Evolutionary conservation across 495 filamentous ascomycete genomes (phyloP).

Genomic region (Friedmanniomyces simplex): DNA sequence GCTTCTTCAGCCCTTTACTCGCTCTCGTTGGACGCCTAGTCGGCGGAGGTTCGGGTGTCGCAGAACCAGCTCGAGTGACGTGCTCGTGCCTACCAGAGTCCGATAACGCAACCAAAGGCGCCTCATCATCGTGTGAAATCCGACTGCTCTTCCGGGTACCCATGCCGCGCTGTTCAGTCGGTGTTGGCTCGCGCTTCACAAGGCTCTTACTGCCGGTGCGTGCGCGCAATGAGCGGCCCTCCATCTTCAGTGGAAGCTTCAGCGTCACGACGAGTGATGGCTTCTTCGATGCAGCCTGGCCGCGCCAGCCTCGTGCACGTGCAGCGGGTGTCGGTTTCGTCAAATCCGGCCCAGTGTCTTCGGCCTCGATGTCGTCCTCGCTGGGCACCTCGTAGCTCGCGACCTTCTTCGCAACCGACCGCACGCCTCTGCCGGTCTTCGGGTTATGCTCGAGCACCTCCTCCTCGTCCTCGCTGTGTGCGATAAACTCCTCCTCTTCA

Average conservation of each 20-base stretch:
- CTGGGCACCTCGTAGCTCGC: slow-evolving; percentile 31
- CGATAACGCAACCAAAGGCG: slow-evolving; percentile 55
- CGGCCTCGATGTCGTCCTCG: slow-evolving; percentile 37
- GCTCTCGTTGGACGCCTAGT: slow-evolving; percentile 43
- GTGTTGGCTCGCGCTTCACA: slow-evolving; percentile 5
- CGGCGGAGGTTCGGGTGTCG: slow-evolving; percentile 52
- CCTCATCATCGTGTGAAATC: slow-evolving; percentile 46
- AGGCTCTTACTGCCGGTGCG: slow-evolving; percentile 19
- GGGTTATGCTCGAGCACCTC: slow-evolving; percentile 52
- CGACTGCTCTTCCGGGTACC: slow-evolving; percentile 47
- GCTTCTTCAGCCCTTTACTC: slow-evolving; percentile 52
- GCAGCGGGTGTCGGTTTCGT: neutral
- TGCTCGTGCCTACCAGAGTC: slow-evolving; percentile 66
- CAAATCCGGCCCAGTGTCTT: slow-evolving; percentile 23
- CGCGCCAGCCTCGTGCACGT: neutral
- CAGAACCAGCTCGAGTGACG: slow-evolving; percentile 48
- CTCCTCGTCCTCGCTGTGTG: slow-evolving; percentile 48
- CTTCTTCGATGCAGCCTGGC: slow-evolving; percentile 2
- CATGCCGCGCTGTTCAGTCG: slow-evolving; percentile 13
- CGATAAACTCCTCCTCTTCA: slow-evolving; percentile 35
- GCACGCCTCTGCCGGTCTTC: slow-evolving; percentile 59
- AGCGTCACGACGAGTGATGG: slow-evolving; percentile 29
- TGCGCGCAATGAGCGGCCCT: slow-evolving; percentile 2
- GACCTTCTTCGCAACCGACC: slow-evolving; percentile 48
- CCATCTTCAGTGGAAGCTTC: slow-evolving; percentile 19